Evolutionary conservation across 2,329 filamentous ascomycete species (phyloP), one percentile per base, ranked within the genome.

Genomic region (Fonsecaea multimorphosa): DNA sequence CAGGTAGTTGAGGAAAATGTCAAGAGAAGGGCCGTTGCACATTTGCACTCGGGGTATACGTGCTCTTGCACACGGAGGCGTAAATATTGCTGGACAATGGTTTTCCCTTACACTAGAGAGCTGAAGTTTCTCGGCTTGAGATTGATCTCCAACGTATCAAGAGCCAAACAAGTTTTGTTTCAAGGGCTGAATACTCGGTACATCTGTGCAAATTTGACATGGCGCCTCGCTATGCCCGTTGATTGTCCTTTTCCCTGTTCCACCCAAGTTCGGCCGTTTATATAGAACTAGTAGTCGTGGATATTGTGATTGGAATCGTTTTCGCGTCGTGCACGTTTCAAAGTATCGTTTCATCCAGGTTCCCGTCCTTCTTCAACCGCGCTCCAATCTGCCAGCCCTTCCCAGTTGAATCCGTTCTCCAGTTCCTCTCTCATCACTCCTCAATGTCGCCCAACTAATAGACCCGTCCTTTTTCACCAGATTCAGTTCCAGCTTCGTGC

Each of bases 371-470:
- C 9, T 12, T 31, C 31, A 38, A 29, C 29, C 19, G n/a, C 56
- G 19, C 46, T 69, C 46, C 63, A 81, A 82, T 64, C 85, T 83
- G 36, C 89, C 92, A 58, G 95, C 93, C 70, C 88, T 85, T 14
- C 95, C 95, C 69, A 96, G 84, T 79, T 99, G 95, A 70, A 98
- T 87, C 73, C 97, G 96, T 80, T 96, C 91, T 2, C 88, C 88
- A 2, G 86, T 87, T 71, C 82, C 83, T 70, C 81, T 84, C 73
- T 97, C 92, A 73, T 95, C 91, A 65, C 88, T 90, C 67, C 92
- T 86, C 74, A 97, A 79, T 4, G 95, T 91, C 36, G 93, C 91
- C 93, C 93, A 97, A 74, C 91, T 91, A 6, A 60, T 44, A 49
- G 85, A 84, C 11, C 64, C 71, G 11, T 89, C 90, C 1, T 88